Evolutionary conservation across 371 early-diverging fungal genomes (phyloP).

Genomic region (Mucor ambiguus): DNA sequence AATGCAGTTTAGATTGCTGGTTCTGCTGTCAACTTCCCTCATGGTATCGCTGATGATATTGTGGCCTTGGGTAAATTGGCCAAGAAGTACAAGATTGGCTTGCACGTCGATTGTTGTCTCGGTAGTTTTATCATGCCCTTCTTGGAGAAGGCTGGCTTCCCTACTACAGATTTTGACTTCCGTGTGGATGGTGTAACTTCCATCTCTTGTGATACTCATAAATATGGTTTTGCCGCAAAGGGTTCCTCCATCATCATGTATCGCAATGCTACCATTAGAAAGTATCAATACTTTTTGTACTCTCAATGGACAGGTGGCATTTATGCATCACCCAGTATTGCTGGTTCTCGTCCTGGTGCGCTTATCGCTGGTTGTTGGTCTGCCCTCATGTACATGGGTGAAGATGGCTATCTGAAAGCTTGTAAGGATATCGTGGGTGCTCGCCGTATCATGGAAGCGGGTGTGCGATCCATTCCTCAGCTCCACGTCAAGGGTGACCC

Average conservation of each 20-base stretch:
- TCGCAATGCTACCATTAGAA: constrained; percentile 72
- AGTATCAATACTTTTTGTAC: constrained; percentile 88
- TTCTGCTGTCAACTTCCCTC: constrained; percentile 92
- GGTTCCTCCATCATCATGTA: constrained; percentile 97
- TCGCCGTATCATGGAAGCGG: constrained; percentile 69
- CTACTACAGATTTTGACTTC: constrained; percentile 85
- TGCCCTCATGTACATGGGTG: constrained; percentile 87
- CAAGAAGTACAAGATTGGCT: constrained; percentile 75
- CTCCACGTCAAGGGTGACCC: constrained; percentile 89
- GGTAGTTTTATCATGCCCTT: constrained; percentile 97
- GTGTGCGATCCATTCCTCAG: constrained; percentile 67
- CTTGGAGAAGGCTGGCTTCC: constrained; percentile 89
- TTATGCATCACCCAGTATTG: constrained; percentile 92
- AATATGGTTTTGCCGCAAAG: constrained; percentile 97
- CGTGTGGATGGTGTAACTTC: constrained; percentile 93
- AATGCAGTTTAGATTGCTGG: constrained; percentile 70
- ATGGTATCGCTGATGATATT: constrained; percentile 94
- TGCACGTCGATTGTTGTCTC: constrained; percentile 96
- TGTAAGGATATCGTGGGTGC: constrained; percentile 82
- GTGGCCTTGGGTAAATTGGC: constrained; percentile 82
- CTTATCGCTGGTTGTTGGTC: constrained; percentile 97
- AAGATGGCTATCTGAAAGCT: constrained; percentile 82
- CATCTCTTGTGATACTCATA: constrained; percentile 97
- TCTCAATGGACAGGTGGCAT: constrained; percentile 97
- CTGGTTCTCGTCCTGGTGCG: constrained; percentile 94